Percentiles rank a stretch among this genome's conserved stretches.
phyloP scores from a whole-genome alignment of 2,329 filamentous ascomycete species.

The Knufia fluminis region DNA sequence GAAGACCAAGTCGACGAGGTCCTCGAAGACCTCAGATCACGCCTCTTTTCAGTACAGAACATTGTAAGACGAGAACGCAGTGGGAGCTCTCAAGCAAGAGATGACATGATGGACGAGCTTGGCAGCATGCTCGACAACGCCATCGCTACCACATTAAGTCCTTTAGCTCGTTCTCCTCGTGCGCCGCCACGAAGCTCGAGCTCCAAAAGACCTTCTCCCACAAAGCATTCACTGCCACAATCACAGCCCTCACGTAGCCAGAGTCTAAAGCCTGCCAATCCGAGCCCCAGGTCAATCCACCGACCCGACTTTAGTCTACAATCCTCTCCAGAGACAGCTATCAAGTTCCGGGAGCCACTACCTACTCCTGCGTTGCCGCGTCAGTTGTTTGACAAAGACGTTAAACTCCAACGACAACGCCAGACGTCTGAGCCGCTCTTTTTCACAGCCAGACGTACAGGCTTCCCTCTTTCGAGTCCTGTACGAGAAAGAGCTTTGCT shows the following conservation, averaged over 20 bases:
- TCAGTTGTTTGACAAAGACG: not conserved
- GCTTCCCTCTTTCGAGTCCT: not conserved
- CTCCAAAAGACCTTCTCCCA: constrained; percentile 7
- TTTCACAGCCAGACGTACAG: constrained; percentile 8
- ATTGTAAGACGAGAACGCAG: constrained; percentile 10
- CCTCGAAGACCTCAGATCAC: constrained; percentile 15
- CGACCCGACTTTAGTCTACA: not conserved
- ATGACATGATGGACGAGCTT: constrained; percentile 19
- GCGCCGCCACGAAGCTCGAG: constrained; percentile 5
- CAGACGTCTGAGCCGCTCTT: not conserved
- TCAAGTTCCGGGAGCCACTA: not conserved
- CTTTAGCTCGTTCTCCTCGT: constrained; percentile 8
- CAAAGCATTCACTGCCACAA: constrained; percentile 8
- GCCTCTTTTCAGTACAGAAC: constrained; percentile 15
- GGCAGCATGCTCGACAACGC: constrained; percentile 22
- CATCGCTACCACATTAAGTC: constrained; percentile 13
- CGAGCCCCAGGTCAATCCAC: not conserved
- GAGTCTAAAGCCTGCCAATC: constrained; percentile 10
- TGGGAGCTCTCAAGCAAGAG: constrained; percentile 8
- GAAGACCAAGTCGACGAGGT: constrained; percentile 6
- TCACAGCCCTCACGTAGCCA: constrained; percentile 1
- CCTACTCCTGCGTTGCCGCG: not conserved
- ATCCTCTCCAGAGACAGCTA: not conserved
- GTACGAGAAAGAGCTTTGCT: constrained; percentile 8
- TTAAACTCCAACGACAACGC: not conserved